These are phyloP conservation scores for Pulveroboletus sp. DNA, from an alignment of 768 basidiomycete genomes.

Conservation along the genomic window DNA sequence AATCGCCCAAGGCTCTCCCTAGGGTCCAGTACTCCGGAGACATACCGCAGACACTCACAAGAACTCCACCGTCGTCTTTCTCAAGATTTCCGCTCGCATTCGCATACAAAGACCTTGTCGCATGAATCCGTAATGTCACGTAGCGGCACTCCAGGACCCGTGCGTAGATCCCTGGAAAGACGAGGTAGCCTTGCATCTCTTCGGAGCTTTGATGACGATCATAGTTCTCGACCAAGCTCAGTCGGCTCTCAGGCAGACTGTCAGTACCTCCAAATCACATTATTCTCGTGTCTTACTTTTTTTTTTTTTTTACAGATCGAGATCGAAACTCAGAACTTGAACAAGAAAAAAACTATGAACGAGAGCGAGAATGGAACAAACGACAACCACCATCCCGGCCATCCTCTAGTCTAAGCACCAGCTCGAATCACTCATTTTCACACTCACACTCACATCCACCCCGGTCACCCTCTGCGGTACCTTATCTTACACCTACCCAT, in stretches of 20 bases:
- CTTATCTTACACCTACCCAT: constrained; percentile 33
- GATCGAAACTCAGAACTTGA: constrained; percentile 43
- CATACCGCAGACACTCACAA: constrained; percentile 25
- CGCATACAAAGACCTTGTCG: constrained; percentile 20
- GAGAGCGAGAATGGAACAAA: constrained; percentile 58
- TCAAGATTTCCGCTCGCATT: constrained; percentile 26
- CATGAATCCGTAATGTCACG: constrained; percentile 15
- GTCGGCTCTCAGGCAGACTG: constrained; percentile 51
- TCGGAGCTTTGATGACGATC: constrained; percentile 39
- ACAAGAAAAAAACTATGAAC: constrained; percentile 43
- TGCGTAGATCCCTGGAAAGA: constrained; percentile 17
- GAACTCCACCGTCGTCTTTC: constrained; percentile 27
- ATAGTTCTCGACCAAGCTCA: constrained; percentile 44
- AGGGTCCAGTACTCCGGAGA: constrained; percentile 23
- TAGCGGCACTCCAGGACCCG: constrained; percentile 3
- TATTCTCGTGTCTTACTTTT: background rate
- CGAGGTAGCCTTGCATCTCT: constrained; percentile 42
- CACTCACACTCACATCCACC: constrained; percentile 36
- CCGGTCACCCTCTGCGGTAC: constrained; percentile 39
- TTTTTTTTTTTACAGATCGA: constrained; percentile 35
- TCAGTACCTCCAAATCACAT: constrained; percentile 30
- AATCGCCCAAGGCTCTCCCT: constrained; percentile 34
- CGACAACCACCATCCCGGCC: constrained; percentile 40
- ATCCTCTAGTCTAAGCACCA: constrained; percentile 41
- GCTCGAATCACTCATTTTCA: constrained; percentile 34